Percentiles rank a stretch among this genome's conserved stretches.
Evolutionary conservation across 2,329 filamentous ascomycete genomes (phyloP).

Genomic region (Dothideomycetidae sp.): DNA sequence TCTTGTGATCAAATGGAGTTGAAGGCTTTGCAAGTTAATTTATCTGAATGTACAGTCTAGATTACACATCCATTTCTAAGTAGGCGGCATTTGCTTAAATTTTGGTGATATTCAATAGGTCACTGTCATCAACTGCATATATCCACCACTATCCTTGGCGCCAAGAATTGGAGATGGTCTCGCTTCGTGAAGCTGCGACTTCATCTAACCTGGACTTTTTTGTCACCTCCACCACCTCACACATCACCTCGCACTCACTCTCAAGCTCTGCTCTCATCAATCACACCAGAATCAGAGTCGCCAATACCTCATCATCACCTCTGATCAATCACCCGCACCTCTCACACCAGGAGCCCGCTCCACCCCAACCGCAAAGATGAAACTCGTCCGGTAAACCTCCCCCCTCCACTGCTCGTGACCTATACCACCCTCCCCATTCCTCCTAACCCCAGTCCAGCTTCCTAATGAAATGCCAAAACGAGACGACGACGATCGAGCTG

Average conservation of each 20-base stretch:
- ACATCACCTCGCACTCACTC: neutral
- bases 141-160: neutral
- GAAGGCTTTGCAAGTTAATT: too few species aligned
- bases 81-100: too few species aligned
- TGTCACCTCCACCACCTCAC: neutral
- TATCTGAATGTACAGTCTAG: too few species aligned
- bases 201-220: neutral
- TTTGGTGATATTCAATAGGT: too few species aligned
- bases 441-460: conserved; percentile 49
- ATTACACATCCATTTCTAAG: too few species aligned
- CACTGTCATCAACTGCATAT: too few species aligned
- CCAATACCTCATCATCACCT: too few species aligned
- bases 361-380: conserved; percentile 42
- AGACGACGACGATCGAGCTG: conserved; percentile 94
- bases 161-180: too few species aligned
- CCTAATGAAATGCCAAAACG: conserved; percentile 97
- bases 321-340: too few species aligned
- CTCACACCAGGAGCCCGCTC: neutral
- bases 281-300: too few species aligned
- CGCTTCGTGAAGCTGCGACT: neutral
- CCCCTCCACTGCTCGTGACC: conserved; percentile 12
- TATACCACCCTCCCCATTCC: conserved; percentile 19
- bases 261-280: neutral
- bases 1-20: too few species aligned
- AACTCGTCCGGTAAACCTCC: conserved; percentile 76